These are phyloP conservation scores for Diaporthe sp. DNA, from an alignment of 2,329 filamentous ascomycete species.

Conservation along the genomic window DNA sequence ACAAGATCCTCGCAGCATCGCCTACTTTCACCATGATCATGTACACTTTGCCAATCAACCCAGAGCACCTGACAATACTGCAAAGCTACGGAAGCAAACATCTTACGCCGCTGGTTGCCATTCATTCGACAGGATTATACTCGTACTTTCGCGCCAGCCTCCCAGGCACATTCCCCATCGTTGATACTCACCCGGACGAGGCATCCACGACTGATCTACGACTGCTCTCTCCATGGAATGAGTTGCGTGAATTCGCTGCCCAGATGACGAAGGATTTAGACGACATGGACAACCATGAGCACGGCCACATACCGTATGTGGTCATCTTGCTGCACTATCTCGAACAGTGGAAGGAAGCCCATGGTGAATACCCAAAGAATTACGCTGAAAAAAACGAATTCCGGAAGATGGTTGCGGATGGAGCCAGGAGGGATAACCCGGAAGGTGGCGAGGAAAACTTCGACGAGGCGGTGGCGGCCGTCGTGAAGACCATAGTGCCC, in stretches of 20 bases:
- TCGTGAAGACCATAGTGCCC: conserved; percentile 86
- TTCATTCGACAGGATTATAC: conserved; percentile 94
- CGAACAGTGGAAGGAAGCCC: conserved; percentile 80
- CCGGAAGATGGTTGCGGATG: conserved; percentile 76
- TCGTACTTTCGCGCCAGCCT: conserved; percentile 87
- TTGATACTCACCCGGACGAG: conserved; percentile 95
- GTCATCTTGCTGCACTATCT: conserved; percentile 87
- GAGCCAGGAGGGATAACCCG: conserved; percentile 78
- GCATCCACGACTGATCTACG: conserved; percentile 88
- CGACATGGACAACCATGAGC: conserved; percentile 80
- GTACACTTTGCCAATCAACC: conserved; percentile 65
- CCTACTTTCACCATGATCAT: conserved; percentile 67
- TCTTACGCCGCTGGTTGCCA: conserved; percentile 81
- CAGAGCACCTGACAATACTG: conserved; percentile 60
- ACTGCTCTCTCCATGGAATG: conserved; percentile 87
- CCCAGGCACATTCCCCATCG: conserved; percentile 86
- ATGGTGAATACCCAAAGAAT: conserved; percentile 78
- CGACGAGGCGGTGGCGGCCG: conserved; percentile 89
- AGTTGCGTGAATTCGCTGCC: conserved; percentile 77
- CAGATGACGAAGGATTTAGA: conserved; percentile 79
- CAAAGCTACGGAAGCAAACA: conserved; percentile 65
- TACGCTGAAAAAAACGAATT: conserved; percentile 93
- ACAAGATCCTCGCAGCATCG: conserved; percentile 55
- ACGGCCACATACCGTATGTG: conserved; percentile 93
- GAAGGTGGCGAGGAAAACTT: conserved; percentile 98